phyloP scores from a whole-genome alignment of 2,329 filamentous ascomycete species.

The Acrodontium crateriforme region DNA sequence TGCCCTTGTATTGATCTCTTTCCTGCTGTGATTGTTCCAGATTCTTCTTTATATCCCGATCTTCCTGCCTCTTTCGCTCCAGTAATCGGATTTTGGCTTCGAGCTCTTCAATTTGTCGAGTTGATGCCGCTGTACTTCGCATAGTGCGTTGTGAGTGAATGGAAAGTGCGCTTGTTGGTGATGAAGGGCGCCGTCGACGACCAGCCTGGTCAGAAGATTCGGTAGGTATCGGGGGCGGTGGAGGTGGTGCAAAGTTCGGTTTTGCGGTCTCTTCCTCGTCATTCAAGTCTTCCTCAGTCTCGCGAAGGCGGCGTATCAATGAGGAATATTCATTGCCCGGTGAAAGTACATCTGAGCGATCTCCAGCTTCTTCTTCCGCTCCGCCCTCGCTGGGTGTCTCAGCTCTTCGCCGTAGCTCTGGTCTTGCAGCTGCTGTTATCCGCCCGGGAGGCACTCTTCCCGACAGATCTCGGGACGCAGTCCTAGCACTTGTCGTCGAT shows the following conservation, averaged over 20 bases:
- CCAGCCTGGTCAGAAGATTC: conserved; percentile 10
- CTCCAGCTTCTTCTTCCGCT: conserved; percentile 11
- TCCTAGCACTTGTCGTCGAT: conserved; percentile 46
- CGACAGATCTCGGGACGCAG: conserved; percentile 4
- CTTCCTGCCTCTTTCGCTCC: conserved; percentile 75
- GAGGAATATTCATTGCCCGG: conserved; percentile 10
- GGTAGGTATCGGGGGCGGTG: conserved; percentile 12
- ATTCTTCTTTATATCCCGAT: conserved; percentile 69
- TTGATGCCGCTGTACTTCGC: conserved; percentile 37
- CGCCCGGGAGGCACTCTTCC: conserved; percentile 5
- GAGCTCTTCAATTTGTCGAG: conserved; percentile 68
- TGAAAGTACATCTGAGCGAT: conserved; percentile 8
- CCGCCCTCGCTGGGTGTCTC: conserved; percentile 12
- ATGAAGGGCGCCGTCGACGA: conserved; percentile 20
- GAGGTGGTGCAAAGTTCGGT: conserved; percentile 20
- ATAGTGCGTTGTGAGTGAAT: conserved; percentile 19
- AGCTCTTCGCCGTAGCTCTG: conserved; percentile 7
- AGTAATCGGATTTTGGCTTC: conserved; percentile 77
- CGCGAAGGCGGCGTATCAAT: no score
- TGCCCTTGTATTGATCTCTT: conserved; percentile 62
- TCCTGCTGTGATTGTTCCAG: conserved; percentile 65
- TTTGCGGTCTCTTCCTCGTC: conserved; percentile 12
- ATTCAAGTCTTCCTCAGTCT: conserved; percentile 9
- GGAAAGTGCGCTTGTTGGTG: conserved; percentile 17
- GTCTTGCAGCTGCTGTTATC: conserved; percentile 5